Base-by-base conservation (phyloP, 306 rosid genomes). In the Begonia peltatifolia region DNA sequence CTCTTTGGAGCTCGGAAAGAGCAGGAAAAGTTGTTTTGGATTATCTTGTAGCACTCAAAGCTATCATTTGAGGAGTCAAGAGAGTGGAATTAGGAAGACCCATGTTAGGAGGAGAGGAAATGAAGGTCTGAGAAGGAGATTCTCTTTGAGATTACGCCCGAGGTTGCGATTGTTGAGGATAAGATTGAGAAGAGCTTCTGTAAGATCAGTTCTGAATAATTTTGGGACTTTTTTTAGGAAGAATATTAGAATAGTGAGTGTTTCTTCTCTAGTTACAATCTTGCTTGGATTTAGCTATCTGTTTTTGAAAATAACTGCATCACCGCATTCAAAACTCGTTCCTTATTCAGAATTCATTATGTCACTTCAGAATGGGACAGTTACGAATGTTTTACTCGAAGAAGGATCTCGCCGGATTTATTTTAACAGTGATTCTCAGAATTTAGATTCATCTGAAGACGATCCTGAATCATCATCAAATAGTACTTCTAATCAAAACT, bases 381-480 rank as follows among this genome's bases (percentile, higher is more conserved):
- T 90, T 44, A 55, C 74, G 0, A 83, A 71, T 50, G 95, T 86
- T 59, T 64, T 90, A 62, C 70, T 90, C 1, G 95, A 90, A 76
- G 99, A 90, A 62, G 94, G 92, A n/a, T 90, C 99, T 41, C 87
- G 88, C 3, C 77, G 82, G 9, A 79, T 90, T 74, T 75, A 80
- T 70, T 90, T 76, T 46, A 83, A 80, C 56, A 53, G 18, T 14
- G 42, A 68, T 50, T 46, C 68, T 23, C 42, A 53, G 38, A 17
- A 12, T 64, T 71, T 12, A 43, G 63, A 52, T 51, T 60, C 57
- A 14, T 60, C 72, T 60, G 17, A 59, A 68, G 65, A 61, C 58
- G 69, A 64, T 14, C 58, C 66, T 42, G 79, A 78, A 66, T 68
- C 71, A 11, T 50, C 54, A 42, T 70, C 46, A 9, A 23, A 47